Conservation (phyloP, 805 yeast genomes). For the Saccharomyces eubayanus region DNA sequence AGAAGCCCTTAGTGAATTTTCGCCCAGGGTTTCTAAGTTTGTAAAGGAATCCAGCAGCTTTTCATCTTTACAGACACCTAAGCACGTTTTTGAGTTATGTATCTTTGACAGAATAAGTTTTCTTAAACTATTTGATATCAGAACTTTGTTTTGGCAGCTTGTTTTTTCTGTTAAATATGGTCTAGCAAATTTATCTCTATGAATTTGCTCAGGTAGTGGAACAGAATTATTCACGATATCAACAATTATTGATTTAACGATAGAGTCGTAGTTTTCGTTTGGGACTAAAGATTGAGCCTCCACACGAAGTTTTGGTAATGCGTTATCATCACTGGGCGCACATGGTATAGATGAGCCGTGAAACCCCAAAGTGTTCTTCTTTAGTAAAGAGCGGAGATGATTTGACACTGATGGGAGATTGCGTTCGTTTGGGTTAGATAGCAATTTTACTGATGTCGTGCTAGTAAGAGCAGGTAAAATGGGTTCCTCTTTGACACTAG, state of each 20-base stretch:
- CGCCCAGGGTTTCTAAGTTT: constrained; percentile 51
- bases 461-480: background rate
- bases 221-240: constrained; percentile 20
- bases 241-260: constrained; percentile 21
- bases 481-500: background rate
- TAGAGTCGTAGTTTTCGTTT: constrained; percentile 17
- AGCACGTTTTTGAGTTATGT: constrained; percentile 57
- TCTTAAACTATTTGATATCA: constrained; percentile 11
- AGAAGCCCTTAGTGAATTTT: constrained; percentile 44
- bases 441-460: background rate
- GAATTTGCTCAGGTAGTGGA: constrained; percentile 16
- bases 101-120: constrained; percentile 40
- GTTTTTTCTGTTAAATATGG: background rate
- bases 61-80: constrained; percentile 33
- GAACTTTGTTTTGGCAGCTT: background rate
- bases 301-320: constrained; percentile 10
- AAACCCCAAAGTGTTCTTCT: background rate
- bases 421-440: background rate
- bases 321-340: background rate
- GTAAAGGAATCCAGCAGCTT: constrained; percentile 28
- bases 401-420: background rate
- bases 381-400: background rate
- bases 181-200: background rate
- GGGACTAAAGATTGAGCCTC: constrained; percentile 11
- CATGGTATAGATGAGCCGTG: background rate